Evolutionary conservation across 768 basidiomycete genomes (phyloP), one percentile per base, ranked within the genome.

Genomic region (Mrakia hoshinonis): DNA sequence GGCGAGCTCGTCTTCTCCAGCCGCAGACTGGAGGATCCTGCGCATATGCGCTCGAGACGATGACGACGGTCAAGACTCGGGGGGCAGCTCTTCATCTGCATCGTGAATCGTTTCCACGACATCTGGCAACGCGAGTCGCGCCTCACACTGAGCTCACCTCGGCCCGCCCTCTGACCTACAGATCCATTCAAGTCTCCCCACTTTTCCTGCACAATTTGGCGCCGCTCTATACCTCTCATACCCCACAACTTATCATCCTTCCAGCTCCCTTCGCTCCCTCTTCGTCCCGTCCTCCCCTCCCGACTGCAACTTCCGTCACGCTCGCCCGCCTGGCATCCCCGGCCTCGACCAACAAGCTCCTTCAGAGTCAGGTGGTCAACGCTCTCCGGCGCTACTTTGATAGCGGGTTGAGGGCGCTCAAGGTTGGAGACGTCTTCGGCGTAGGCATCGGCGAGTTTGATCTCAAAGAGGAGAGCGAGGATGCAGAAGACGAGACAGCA

Each of bases 281-380:
- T 18, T 82, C 84, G 12, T 80, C 81, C 6, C 79, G 81, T 67
- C 87, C 87, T 36, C 79, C 83, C 10, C 81, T 92, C 36, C 91
- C 92, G 2, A 84, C 80, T 24, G 92, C 92, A 9, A 82, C 81
- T 67, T 81, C 85, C 1, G 80, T 94, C 26, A 89, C 88, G 0
- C 81, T 96, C 65, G 89, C 91, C 1, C 85, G 90, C n/a, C 82
- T 96, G 9, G 86, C 89, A 0, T 90, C 91, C 0, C 87, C 90
- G 0, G 79, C 86, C 68, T 86, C 89, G 1, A 85, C 83, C 15
- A 85, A 86, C 77, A 85, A 86, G 52, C 77, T 80, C 39, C 88
- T 88, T 76, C 89, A 92, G 76, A 76, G 82, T 0, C 76, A 85
- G 7, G 86, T 88, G 75, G 76, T 91, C 29, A 80, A 81, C 24